Evolutionary conservation across 2,329 filamentous ascomycete genomes (phyloP), one percentile per base, ranked within the genome.

Genomic region (Colletotrichum abscissum): DNA sequence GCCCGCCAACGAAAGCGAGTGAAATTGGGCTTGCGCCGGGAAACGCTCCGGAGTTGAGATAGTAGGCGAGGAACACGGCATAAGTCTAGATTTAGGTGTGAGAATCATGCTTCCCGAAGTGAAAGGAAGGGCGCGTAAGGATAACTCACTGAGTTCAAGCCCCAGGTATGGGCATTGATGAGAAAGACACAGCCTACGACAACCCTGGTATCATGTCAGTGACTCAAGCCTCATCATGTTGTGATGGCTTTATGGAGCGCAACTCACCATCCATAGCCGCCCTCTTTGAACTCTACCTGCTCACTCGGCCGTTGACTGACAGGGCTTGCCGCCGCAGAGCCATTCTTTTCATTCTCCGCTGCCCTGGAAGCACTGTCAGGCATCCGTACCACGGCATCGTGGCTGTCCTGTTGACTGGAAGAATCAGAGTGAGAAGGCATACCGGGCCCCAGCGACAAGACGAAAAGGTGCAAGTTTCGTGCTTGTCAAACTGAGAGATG

Each of bases 1-100:
- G 84, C 0, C 91, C 92, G 33, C 94, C 94, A n/a, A 96, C 88
- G 79, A 96, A 95, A 54, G 94, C 94, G 81, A 92, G 95, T 6
- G 91, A 87, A 2, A 95, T 87, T 2, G 88, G 83, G 0, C 89
- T 90, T 2, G 92, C 89, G 16, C 88, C 90, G 0, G 90, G 88
- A 75, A 93, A 95, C 26, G 87, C 86, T 65, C 91, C 84, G 62
- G 88, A 88, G 22, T 87, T 84, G 19, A 90, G 83, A 72, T 90
- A 90, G 76, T 90, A 86, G 5, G 89, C 88, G 5, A 91, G 84
- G 76, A 91, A 91, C 46, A 91, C 87, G 59, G 84, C 81, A 74
- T 89, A 93, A 2, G 88, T 87, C 86, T 88, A 30, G 46, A 69
- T 54, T 35, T 28, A 16, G 22, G 42, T 64, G 57, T 75, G 16